Evolutionary conservation across 164 flowering plant genomes (phyloP), one percentile per base, ranked within the genome.

Genomic region (Aristolochia californica): DNA sequence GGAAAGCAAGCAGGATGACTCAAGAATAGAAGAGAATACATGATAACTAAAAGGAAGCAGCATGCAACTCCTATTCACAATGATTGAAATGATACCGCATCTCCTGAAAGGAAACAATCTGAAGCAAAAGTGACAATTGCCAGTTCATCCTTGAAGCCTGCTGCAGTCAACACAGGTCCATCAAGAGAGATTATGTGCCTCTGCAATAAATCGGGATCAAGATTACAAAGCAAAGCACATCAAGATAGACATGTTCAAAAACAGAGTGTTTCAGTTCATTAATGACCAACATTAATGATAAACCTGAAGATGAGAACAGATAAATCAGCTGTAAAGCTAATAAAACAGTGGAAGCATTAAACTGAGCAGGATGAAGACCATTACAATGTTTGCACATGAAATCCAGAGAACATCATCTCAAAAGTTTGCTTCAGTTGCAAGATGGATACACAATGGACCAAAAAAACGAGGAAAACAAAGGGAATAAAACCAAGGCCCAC

Each of bases 111-210:
- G 68, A 86, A 83, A 61, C 83, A 65, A 40, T 78, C 79, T 51
- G 96, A 85, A 58, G 79, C 77, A 75, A 88, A 96, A 62, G 80
- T 80, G 16, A 88, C 89, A 71, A 94, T 72, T 4, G 89, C 97
- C 63, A 94, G 85, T 61, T 85, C 80, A 77, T 90, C 84, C 56
- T 69, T 81, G 60, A 72, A 79, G 62, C 97, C 99, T 58, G 86
- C 74, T 62, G 96, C 91, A 56, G 97, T 84, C 64, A 90, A 95
- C 55, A 90, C 96, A 53, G 93, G 97, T 48, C 99, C 97, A 61
- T 80, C 91, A 59, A 94, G 83, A 51, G 95, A 90, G 16, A 94
- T 60, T 67, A 90, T 65, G 72, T 80, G 62, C 69, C 68, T 84
- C 99, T 87, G 80, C 75, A 74, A 68, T 26, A 56, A 55, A 57